These are phyloP conservation scores for Pyropia yezoensis DNA, from an alignment of 23 red algal genomes.

Conservation along the genomic window DNA sequence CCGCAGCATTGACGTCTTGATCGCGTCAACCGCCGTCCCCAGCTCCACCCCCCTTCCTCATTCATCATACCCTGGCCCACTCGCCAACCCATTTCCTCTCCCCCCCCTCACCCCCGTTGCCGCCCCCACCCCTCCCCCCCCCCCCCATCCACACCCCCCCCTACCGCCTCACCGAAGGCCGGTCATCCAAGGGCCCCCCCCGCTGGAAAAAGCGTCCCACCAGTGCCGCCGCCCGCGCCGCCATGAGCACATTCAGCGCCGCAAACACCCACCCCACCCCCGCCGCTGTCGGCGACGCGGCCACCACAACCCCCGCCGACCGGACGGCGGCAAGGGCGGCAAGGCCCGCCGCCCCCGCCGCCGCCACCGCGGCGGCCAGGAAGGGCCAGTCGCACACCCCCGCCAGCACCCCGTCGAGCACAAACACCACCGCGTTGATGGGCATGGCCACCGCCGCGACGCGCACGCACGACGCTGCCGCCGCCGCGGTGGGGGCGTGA, in stretches of 20 bases:
- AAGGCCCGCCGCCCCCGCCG: constrained; percentile 5
- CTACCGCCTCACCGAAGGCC: no score
- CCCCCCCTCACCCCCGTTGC: no score
- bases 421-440: constrained; percentile 39
- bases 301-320: neutral
- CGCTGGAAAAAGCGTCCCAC: constrained; percentile 12
- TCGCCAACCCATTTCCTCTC: no score
- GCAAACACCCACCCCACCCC: constrained; percentile 28
- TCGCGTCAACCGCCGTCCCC: no score
- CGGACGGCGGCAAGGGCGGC: constrained; percentile 9
- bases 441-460: constrained; percentile 41
- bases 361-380: constrained; percentile 38
- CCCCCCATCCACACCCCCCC: no score
- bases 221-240: constrained; percentile 26
- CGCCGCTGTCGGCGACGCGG: neutral
- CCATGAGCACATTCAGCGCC: constrained; percentile 44
- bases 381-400: constrained; percentile 45
- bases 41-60: no score
- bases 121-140: no score
- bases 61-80: no score
- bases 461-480: constrained; percentile 27
- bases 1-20: no score
- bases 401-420: constrained; percentile 48
- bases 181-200: constrained; percentile 10
- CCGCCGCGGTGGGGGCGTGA: neutral